Conservation (phyloP, 73 alveolate genomes). For the Paramecium bursaria region DNA sequence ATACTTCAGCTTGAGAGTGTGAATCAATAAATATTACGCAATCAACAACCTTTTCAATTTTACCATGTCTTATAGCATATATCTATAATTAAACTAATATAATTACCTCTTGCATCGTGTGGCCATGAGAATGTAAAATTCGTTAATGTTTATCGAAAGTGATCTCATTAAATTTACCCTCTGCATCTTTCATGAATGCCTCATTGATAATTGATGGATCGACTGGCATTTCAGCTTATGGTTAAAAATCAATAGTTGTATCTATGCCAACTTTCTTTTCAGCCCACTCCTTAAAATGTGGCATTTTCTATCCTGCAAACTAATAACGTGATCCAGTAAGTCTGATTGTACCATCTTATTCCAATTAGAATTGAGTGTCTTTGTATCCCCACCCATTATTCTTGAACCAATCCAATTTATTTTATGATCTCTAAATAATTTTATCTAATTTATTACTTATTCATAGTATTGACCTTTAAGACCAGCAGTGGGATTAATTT, state of each 20-base stretch:
- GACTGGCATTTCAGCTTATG: conserved; percentile 75
- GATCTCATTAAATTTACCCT: conserved; percentile 73
- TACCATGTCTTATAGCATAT: conserved; percentile 72
- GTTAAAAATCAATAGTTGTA: conserved; percentile 65
- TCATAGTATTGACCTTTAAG: conserved; percentile 47
- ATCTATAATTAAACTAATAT: background rate
- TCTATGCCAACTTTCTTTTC: conserved; percentile 80
- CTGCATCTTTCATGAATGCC: conserved; percentile 73
- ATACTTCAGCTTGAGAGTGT: conserved; percentile 77
- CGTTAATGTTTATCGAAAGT: conserved; percentile 83
- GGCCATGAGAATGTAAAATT: conserved; percentile 92
- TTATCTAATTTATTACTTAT: no score
- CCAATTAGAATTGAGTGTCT: conserved; percentile 84
- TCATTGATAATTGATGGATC: conserved; percentile 83
- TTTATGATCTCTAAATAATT: conserved; percentile 45
- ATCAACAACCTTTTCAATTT: conserved; percentile 79
- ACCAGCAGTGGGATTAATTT: conserved; percentile 23
- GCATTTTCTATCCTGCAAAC: conserved; percentile 82
- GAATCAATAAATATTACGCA: conserved; percentile 79
- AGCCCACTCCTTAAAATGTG: conserved; percentile 82
- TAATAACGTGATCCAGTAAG: conserved; percentile 84
- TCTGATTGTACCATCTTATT: conserved; percentile 72
- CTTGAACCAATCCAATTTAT: conserved; percentile 76
- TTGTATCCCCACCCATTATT: conserved; percentile 93
- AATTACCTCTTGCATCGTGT: conserved; percentile 80